Evolutionary conservation across 805 yeast genomes (phyloP).

Genomic region (Candida germanica): DNA sequence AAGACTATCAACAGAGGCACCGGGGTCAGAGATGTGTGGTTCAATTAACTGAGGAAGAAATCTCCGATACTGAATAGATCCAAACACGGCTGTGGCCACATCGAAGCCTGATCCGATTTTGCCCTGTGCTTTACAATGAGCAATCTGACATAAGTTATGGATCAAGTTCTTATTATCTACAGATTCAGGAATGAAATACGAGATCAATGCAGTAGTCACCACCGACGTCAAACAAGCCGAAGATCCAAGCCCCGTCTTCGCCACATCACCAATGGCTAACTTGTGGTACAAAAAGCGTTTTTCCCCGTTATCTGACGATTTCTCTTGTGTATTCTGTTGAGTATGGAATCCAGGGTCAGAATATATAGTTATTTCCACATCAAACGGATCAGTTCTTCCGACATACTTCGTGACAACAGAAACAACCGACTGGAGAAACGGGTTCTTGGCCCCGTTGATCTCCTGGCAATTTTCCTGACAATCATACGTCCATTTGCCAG

Average conservation of each 20-base stretch:
- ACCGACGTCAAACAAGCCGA: conserved; percentile 92
- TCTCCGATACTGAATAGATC: conserved; percentile 78
- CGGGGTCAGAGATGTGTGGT: conserved; percentile 2
- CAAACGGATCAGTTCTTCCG: conserved; percentile 25
- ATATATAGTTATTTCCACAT: conserved; percentile 56
- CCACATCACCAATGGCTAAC: conserved; percentile 60
- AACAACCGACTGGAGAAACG: conserved; percentile 70
- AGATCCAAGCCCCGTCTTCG: conserved; percentile 95
- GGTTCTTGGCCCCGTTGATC: conserved; percentile 47
- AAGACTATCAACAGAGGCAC: conserved; percentile 18
- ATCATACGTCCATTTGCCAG: conserved; percentile 66
- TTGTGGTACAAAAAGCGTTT: conserved; percentile 59
- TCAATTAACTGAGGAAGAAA: conserved; percentile 58
- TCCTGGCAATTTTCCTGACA: conserved; percentile 23
- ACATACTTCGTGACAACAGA: conserved; percentile 54
- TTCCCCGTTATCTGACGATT: conserved; percentile 31
- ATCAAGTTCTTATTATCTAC: conserved; percentile 25
- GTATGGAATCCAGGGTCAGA: conserved; percentile 93
- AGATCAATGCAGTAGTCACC: conserved; percentile 64
- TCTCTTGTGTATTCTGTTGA: conserved; percentile 45
- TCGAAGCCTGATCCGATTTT: conserved; percentile 97
- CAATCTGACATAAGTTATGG: conserved; percentile 83
- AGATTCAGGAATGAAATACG: conserved; percentile 34
- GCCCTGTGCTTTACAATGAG: conserved; percentile 92
- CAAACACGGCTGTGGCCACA: conserved; percentile 92